phyloP scores from a whole-genome alignment of 208 protist genomes.

The Crithidia brevicula region DNA sequence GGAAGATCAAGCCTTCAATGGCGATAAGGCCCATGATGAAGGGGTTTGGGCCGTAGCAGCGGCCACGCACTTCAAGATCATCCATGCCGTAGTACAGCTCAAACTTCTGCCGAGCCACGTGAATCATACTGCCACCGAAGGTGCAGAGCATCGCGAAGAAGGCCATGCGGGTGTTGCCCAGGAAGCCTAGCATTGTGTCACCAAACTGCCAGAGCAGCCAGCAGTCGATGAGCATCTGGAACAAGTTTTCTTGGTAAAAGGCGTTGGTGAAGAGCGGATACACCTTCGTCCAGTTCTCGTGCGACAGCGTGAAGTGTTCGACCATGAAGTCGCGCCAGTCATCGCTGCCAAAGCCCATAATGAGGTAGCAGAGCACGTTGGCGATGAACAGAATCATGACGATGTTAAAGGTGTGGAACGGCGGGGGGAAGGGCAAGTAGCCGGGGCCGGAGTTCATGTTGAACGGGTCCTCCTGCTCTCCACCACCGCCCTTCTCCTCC shows the following conservation, averaged over 20 bases:
- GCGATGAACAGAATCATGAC: conserved; percentile 83
- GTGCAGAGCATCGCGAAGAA: conserved; percentile 78
- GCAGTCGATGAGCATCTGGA: conserved; percentile 87
- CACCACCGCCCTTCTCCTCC: conserved; percentile 51
- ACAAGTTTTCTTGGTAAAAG: conserved; percentile 89
- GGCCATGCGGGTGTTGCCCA: conserved; percentile 81
- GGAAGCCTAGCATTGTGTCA: conserved; percentile 85
- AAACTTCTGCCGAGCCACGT: conserved; percentile 83
- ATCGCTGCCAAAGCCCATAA: conserved; percentile 83
- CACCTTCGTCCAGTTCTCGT: conserved; percentile 76
- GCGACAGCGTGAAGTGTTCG: conserved; percentile 88
- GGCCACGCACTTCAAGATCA: conserved; percentile 82
- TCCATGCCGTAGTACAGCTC: conserved; percentile 88
- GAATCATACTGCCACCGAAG: conserved; percentile 75
- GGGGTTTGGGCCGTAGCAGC: conserved; percentile 86
- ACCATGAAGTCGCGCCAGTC: conserved; percentile 85
- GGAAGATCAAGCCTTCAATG: conserved; percentile 89
- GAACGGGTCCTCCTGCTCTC: conserved; percentile 71
- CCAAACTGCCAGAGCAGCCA: conserved; percentile 89
- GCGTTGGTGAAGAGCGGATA: conserved; percentile 90
- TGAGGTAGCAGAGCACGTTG: conserved; percentile 77
- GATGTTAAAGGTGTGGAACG: conserved; percentile 91
- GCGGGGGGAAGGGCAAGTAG: conserved; percentile 84
- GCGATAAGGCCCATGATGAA: conserved; percentile 89
- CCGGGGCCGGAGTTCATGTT: conserved; percentile 48